Conservation (phyloP, 202 grass and related monocot genomes). For the Zoysia matrella region DNA sequence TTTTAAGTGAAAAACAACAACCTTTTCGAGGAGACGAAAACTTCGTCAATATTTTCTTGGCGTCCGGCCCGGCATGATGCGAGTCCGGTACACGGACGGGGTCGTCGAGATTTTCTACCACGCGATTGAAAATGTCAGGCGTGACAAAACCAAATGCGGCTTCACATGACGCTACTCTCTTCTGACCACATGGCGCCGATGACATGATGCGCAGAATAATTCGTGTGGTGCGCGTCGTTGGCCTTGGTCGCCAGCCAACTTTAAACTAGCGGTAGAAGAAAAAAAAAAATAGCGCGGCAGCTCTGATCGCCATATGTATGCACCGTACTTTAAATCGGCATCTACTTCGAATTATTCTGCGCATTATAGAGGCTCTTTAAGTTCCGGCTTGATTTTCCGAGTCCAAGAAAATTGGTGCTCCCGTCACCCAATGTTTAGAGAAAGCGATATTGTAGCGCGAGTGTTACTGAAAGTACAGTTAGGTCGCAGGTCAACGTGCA, state of each 20-base stretch:
- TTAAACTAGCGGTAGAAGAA: not conserved
- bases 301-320: too few relatives aligned
- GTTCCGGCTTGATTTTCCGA: too few relatives aligned
- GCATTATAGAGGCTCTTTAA: too few relatives aligned
- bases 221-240: not conserved
- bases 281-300: not conserved
- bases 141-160: conserved; percentile 11
- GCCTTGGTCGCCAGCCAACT: not conserved
- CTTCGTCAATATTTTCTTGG: not conserved
- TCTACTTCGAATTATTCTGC: not conserved
- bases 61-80: not conserved
- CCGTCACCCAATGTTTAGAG: too few relatives aligned
- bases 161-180: conserved; percentile 12
- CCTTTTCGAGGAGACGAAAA: not conserved
- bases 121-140: conserved; percentile 31
- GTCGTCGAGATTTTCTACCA: not conserved
- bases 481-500: too few relatives aligned
- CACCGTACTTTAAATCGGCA: not conserved
- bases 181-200: not conserved
- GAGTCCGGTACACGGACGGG: not conserved
- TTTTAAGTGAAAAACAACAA: too few relatives aligned
- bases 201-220: conserved; percentile 11
- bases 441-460: too few relatives aligned
- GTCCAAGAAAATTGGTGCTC: too few relatives aligned
- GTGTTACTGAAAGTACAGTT: too few relatives aligned